Conservation (phyloP, 192 early-diverging fungal genomes). For the Linnemannia hyalina region DNA sequence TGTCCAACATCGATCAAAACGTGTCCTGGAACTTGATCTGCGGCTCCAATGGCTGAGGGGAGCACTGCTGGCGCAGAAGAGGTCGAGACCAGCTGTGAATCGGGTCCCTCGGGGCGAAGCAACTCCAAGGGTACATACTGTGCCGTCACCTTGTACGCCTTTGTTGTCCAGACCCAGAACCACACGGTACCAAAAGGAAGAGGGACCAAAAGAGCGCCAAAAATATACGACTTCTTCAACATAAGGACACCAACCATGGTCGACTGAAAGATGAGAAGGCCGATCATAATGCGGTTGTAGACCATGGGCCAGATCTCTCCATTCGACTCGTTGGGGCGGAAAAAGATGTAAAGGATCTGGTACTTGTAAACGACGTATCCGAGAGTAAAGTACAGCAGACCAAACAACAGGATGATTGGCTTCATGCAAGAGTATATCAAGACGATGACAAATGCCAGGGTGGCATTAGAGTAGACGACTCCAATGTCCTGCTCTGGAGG, state of each 20-base stretch:
- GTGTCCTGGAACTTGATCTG: conserved; percentile 27
- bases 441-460: conserved; percentile 80
- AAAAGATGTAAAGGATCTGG: conserved; percentile 82
- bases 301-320: conserved; percentile 82
- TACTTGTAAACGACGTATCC: conserved; percentile 81
- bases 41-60: conserved; percentile 8
- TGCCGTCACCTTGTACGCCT: conserved; percentile 57
- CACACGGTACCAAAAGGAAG: conserved; percentile 61
- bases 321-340: conserved; percentile 79
- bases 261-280: conserved; percentile 75
- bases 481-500: conserved; percentile 80
- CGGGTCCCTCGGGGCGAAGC: conserved; percentile 38
- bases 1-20: conserved; percentile 20
- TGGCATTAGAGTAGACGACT: conserved; percentile 75
- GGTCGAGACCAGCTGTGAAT: background rate
- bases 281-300: conserved; percentile 74
- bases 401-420: conserved; percentile 79
- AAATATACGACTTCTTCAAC: conserved; percentile 61
- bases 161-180: conserved; percentile 61
- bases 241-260: conserved; percentile 75
- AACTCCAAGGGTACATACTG: conserved; percentile 62
- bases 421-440: conserved; percentile 83
- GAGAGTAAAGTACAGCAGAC: conserved; percentile 75
- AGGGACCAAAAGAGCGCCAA: conserved; percentile 60
- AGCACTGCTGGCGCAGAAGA: background rate